phyloP scores from a whole-genome alignment of 169 alveolate genomes.

The Cryptosporidium ubiquitum region DNA sequence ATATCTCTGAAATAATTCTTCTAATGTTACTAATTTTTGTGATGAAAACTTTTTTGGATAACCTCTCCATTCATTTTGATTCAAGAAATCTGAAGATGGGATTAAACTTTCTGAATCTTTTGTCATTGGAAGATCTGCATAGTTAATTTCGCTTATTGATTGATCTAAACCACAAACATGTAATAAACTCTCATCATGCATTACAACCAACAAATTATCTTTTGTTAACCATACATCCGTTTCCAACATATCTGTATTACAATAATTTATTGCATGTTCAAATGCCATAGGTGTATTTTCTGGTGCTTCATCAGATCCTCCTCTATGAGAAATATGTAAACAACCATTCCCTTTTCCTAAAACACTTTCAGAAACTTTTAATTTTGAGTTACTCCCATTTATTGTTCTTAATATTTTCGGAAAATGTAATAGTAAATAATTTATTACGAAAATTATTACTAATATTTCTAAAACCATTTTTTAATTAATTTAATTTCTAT shows the following conservation, averaged over 20 bases:
- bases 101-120: conserved; percentile 29
- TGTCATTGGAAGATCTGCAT: conserved; percentile 46
- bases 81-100: conserved; percentile 61
- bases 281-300: conserved; percentile 77
- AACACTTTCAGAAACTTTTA: conserved; percentile 1
- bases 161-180: conserved; percentile 61
- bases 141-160: conserved; percentile 11
- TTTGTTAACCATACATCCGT: conserved; percentile 77
- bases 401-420: conserved; percentile 22
- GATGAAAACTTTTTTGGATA: conserved; percentile 8
- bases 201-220: conserved; percentile 71
- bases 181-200: conserved; percentile 73
- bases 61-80: conserved; percentile 12
- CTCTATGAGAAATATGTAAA: conserved; percentile 76
- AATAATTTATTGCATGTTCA: conserved; percentile 63
- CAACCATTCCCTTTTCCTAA: conserved; percentile 64
- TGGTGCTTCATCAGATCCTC: conserved; percentile 77
- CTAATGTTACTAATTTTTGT: conserved; percentile 39
- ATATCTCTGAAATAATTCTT: conserved; percentile 51
- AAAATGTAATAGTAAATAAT: conserved; percentile 27
- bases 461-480: background rate
- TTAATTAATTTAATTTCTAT: background rate
- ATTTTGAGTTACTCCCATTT: conserved; percentile 27
- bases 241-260: conserved; percentile 76
- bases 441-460: background rate